Base-by-base conservation (phyloP, 2,329 filamentous ascomycete species). In the Apiospora pterosperma region DNA sequence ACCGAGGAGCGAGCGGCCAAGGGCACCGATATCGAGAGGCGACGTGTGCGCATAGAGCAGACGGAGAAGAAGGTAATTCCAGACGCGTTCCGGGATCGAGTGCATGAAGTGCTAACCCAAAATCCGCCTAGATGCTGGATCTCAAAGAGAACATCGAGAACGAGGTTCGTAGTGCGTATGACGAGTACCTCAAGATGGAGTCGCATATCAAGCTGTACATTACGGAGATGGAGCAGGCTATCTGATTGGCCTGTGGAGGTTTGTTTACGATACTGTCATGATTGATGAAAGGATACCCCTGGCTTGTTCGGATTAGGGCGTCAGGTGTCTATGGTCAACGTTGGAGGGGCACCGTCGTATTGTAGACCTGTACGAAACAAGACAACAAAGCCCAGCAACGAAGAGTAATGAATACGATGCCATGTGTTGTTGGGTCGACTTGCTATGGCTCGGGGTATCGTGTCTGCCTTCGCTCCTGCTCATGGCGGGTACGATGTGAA, bases 131-230 rank as follows among this genome's bases (percentile, higher is more conserved):
- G 94, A 99, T 98, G 95, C 89, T 91, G 59, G 96, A 99, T 78
- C 85, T 99, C 70, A 98, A 97, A 76, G 96, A 98, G 76, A 96
- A 96, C 72, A 97, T 99, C 68, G 95, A 98, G 75, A 94, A 90
- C 67, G 96, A 99, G 78, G 90, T 98, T 10, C 92, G 96, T 75
- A 88, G 87, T 64, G 93, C 96, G 1, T 89, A 97, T 72, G 94
- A 97, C 69, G 93, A 98, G 81, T 99, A 97, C 78, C 85, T 97
- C 75, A 97, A 97, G 87, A 91, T 99, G 88, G 95, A 98, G 78
- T 90, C 93, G 41, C 96, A 99, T 76, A 96, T 99, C 77, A 95
- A 94, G 79, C 84, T 98, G 67, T 99, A 99, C 82, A 97, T 99
- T 74, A 97, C 92, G 5, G 96, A 99, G 84, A 97, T 99, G 94